Evolutionary conservation across 2,329 filamentous ascomycete species (phyloP).

Genomic region (Colletotrichum euphorbiae): DNA sequence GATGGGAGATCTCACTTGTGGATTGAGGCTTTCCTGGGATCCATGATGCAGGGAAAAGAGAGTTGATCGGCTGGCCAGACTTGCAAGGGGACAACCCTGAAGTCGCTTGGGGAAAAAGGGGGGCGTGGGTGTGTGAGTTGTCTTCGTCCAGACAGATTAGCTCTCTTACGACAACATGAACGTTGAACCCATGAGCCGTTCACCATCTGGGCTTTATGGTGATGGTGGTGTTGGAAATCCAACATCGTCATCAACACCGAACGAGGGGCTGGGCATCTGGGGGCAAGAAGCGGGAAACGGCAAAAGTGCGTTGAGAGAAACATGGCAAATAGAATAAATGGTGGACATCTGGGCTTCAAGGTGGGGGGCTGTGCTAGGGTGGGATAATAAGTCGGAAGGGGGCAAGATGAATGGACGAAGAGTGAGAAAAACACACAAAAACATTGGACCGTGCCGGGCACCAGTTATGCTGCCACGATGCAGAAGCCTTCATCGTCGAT

Average conservation of each 20-base stretch:
- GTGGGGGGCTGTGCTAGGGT: neutral
- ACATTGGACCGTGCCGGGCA: too few species aligned
- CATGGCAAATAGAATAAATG: conserved; percentile 31
- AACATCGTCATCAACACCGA: too few species aligned
- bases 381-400: neutral
- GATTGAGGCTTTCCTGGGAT: conserved; percentile 15
- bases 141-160: too few species aligned
- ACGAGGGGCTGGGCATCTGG: conserved; percentile 1
- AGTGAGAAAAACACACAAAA: too few species aligned
- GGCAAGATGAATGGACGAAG: neutral
- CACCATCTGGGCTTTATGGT: conserved; percentile 8
- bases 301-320: conserved; percentile 33
- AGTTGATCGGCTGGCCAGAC: conserved; percentile 15
- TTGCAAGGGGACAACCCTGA: conserved; percentile 32
- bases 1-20: neutral
- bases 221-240: neutral
- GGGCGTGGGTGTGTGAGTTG: neutral
- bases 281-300: conserved; percentile 17
- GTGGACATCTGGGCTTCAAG: conserved; percentile 6
- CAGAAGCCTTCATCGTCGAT: conserved; percentile 33
- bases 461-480: conserved; percentile 23
- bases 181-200: conserved; percentile 1
- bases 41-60: conserved; percentile 31
- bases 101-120: conserved; percentile 2
- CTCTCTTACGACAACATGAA: neutral